These are phyloP conservation scores for Phytopythium delawarense DNA, from an alignment of 352 stramenopile genomes.

Conservation along the genomic window DNA sequence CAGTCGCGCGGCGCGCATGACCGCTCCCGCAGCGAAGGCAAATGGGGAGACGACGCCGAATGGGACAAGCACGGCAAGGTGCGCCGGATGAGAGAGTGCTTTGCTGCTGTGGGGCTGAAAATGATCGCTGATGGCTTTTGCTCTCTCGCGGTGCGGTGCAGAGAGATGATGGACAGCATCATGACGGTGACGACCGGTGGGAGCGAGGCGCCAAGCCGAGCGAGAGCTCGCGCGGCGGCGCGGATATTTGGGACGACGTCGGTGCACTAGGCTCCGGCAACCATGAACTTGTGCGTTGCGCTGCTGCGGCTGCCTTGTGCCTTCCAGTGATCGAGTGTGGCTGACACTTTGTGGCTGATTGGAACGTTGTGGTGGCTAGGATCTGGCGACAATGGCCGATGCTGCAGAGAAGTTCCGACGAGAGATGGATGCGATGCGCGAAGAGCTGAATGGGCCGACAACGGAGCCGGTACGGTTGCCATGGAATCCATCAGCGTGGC, in stretches of 20 bases:
- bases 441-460: constrained; percentile 36
- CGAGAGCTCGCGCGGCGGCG: constrained; percentile 24
- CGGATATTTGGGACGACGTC: constrained; percentile 83
- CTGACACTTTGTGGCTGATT: constrained; percentile 3
- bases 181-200: constrained; percentile 52
- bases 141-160: constrained; percentile 2
- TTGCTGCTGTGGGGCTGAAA: not conserved
- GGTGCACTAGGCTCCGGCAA: constrained; percentile 33
- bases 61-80: constrained; percentile 40
- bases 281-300: constrained; percentile 54
- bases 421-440: constrained; percentile 83
- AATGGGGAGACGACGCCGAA: constrained; percentile 44
- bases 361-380: constrained; percentile 29
- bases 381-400: constrained; percentile 74
- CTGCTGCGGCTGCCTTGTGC: not conserved
- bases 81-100: not conserved
- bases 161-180: constrained; percentile 24
- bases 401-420: constrained; percentile 78
- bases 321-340: not conserved
- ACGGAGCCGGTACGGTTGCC: constrained; percentile 22
- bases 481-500: not conserved
- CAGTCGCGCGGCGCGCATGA: constrained; percentile 31
- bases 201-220: constrained; percentile 43
- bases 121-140: not conserved
- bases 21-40: constrained; percentile 40